Base-by-base conservation (phyloP, 371 early-diverging fungal species). In the Globomyces sp. region DNA sequence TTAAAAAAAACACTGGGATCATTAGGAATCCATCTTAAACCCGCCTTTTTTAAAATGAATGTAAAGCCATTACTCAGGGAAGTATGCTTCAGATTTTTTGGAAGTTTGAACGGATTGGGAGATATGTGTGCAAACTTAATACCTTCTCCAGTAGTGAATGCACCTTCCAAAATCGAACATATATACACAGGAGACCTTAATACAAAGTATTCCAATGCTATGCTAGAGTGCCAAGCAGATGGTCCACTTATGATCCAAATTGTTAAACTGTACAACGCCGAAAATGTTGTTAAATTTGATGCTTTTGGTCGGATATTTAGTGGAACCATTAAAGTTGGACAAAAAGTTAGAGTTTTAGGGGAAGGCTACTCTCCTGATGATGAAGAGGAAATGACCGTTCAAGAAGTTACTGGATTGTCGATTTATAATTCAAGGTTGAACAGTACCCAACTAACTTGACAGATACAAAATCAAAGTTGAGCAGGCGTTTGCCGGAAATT, bases 211-310 rank as follows among this genome's bases (percentile, higher is more conserved):
- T 91, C 86, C 0, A 63, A 77, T 46, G 87, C 91, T 0, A 95
- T 98, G 93, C 73, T 73, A n/a, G 65, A 72, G 2, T 92, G 93
- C 71, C 91, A 94, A 70, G 86, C 96, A 0, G 84, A 91, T 37
- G 98, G 97, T 2, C 96, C 95, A 2, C 77, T 96, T 66, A 91
- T 96, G 85, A 86, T 98, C 36, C 87, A 95, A 62, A 80, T 96
- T 39, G 91, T 89, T 51, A 97, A 97, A 74, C 78, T 94, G 13
- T 94, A 90, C 78, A 91, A 92, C 71, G 85, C 90, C 37, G 89
- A 89, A 2, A 91, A 92, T 60, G 90, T 89, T 6, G 85, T 88
- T 40, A 81, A 80, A 50, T 95, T 97, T 68, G 89, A 91, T 65
- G 94, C 91, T 0, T 91, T 97, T 70, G 98, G 98, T 4, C 86